Evolutionary conservation across 2,329 filamentous ascomycete species (phyloP), one percentile per base, ranked within the genome.

Genomic region (Botrytis aclada): DNA sequence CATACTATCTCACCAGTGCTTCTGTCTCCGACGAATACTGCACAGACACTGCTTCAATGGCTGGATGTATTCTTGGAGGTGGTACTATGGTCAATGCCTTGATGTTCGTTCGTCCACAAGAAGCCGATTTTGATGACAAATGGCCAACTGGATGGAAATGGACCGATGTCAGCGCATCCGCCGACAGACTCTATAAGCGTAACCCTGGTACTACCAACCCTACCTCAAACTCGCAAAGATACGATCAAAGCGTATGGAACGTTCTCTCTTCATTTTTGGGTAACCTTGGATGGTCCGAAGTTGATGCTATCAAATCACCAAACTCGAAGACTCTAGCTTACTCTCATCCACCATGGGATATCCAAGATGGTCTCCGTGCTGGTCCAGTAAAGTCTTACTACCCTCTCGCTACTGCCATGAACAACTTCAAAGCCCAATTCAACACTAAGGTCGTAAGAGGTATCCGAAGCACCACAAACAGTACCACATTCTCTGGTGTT

Each of bases 301-400:
- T 77, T 60, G 77, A 78, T 76, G 76, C 77, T 41, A 78, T 79
- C 39, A 78, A 85, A 25, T 83, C 86, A 63, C 89, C 89, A 0
- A 84, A 88, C 73, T 80, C 85, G 79, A 93, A 93, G 86, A 88
- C 91, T 82, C 84, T 85, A 76, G 88, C 87, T 1, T 93, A 85
- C 81, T 85, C 86, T 64, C 86, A 88, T 80, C 88, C 88, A 41
- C 86, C 88, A 43, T 92, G 88, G 84, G 91, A 92, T 87, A 91
- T 89, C 79, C 70, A 71, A 47, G 82, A 89, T 63, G 90, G 89
- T 72, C 88, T 91, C 80, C 85, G 91, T 74, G 88, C 88, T 69
- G 91, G 92, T 1, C 91, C 91, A 16, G 84, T 93, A 78, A 88
- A 88, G 16, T 92, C 91, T 1, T 93, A 93, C 78, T 86, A 93